These are phyloP conservation scores for Starmerella bombi DNA, from an alignment of 805 yeast genomes.

Conservation along the genomic window DNA sequence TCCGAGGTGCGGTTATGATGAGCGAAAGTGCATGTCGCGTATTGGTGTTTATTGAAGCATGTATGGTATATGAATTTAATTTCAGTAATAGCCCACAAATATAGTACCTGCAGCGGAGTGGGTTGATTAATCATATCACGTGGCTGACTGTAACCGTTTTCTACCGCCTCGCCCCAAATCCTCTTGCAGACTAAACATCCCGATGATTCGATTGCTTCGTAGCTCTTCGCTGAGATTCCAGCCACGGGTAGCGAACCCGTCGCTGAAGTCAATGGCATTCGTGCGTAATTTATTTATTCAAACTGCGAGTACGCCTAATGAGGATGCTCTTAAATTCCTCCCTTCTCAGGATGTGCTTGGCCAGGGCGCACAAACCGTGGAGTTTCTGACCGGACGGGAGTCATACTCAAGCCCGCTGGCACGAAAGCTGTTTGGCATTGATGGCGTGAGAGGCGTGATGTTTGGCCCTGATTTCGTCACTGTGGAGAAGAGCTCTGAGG, in stretches of 20 bases:
- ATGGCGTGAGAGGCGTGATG: conserved; percentile 64
- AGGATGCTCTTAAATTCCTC: conserved; percentile 68
- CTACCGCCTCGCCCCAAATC: too few relatives aligned
- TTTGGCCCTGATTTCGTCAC: conserved; percentile 78
- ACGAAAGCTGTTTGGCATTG: conserved; percentile 55
- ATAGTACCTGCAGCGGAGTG: too few relatives aligned
- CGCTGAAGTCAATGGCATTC: not conserved
- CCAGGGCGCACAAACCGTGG: conserved; percentile 46
- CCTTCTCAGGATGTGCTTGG: conserved; percentile 63
- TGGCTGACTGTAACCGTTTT: too few relatives aligned
- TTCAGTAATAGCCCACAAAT: too few relatives aligned
- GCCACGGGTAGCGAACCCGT: not conserved
- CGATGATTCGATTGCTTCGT: too few relatives aligned
- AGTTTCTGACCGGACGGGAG: conserved; percentile 61
- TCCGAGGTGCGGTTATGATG: too few relatives aligned
- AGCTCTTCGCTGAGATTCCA: too few relatives aligned
- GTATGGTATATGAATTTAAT: too few relatives aligned
- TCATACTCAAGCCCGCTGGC: conserved; percentile 68
- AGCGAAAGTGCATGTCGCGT: too few relatives aligned
- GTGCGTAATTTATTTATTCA: conserved; percentile 37
- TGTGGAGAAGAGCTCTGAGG: conserved; percentile 47
- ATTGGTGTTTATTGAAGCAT: too few relatives aligned
- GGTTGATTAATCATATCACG: too few relatives aligned
- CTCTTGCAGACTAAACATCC: too few relatives aligned
- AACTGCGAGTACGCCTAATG: conserved; percentile 77